These are phyloP conservation scores for Chrysopogon serrulatus DNA, from an alignment of 176 grass and related monocot species.

Conservation along the genomic window DNA sequence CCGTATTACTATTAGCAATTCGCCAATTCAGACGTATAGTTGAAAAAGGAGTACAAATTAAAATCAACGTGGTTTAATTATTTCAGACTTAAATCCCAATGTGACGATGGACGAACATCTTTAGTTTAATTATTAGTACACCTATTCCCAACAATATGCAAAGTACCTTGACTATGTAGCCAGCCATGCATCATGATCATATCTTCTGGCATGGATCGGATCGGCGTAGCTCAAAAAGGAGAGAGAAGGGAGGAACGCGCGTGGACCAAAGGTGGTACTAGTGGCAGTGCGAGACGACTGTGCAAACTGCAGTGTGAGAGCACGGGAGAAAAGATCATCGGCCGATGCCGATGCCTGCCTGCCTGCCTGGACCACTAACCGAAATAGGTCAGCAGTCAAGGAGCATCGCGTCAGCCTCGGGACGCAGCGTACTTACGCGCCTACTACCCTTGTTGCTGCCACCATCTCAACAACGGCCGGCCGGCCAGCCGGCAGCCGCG, in stretches of 20 bases:
- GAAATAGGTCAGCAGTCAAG: conserved; percentile 36
- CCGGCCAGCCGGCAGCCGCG: conserved; percentile 18
- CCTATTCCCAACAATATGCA: background rate
- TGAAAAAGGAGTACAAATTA: background rate
- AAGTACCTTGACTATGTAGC: background rate
- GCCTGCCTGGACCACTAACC: conserved; percentile 5
- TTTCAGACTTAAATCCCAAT: background rate
- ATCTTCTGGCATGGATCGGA: background rate
- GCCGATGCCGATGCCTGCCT: too few relatives aligned
- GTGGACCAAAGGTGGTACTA: background rate
- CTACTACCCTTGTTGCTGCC: background rate
- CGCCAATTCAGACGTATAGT: too few relatives aligned
- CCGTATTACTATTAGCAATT: too few relatives aligned
- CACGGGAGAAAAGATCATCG: conserved; percentile 17
- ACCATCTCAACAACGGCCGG: background rate
- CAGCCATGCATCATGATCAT: background rate
- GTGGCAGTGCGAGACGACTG: background rate
- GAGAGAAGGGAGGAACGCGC: background rate
- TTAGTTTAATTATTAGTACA: background rate
- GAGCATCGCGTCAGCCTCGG: conserved; percentile 43
- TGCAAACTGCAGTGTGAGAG: background rate
- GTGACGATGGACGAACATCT: background rate
- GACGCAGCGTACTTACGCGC: conserved; percentile 8
- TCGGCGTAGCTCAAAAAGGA: background rate
- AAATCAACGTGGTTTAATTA: background rate